Base-by-base conservation (phyloP, 2,329 filamentous ascomycete species). In the Helminthosporium solani region DNA sequence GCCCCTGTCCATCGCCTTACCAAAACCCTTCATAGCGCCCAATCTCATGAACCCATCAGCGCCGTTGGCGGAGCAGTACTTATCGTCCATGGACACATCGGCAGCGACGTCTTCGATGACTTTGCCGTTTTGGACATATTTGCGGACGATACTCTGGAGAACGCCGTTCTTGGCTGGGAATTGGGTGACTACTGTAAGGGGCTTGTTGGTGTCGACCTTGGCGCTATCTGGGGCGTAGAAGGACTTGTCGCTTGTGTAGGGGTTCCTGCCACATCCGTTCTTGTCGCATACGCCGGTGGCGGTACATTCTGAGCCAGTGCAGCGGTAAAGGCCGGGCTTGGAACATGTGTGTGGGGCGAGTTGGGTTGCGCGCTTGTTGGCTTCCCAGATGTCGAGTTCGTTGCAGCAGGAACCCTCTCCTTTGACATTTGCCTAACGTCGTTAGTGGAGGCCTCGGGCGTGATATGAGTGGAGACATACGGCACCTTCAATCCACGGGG, bases 131-230 rank as follows among this genome's bases (percentile, higher is more conserved):
- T 87, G 84, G 46, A 84, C 77, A 66, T 86, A 87, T 68, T 84
- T 76, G 57, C 84, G 81, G 57, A 78, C 78, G 66, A 87, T 84
- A 67, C 83, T 78, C 42, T 71, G 74, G 39, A 86, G 79, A 8
- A 72, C 69, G 46, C 83, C 82, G 48, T 75, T 66, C 40, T 76
- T 80, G 43, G 79, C 80, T 55, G 82, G 68, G 73, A 87, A 87
- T 67, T 86, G 83, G 8, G 84, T 87, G 46, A 86, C 80, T 19
- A 87, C 82, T 7, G 83, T 86, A 57, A 86, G 68, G 57, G 80
- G 78, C 62, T 75, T 73, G 52, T 67, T 77, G 44, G 82, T 84
- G 64, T 86, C 79, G 56, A 87, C 71, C 40, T 72, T 83, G 20
- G 58, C 25, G 27, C 27, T 50, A 21, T 52, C 46, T 11, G 44